Evolutionary conservation across 805 yeast genomes (phyloP).

Genomic region (Candida michaelii): DNA sequence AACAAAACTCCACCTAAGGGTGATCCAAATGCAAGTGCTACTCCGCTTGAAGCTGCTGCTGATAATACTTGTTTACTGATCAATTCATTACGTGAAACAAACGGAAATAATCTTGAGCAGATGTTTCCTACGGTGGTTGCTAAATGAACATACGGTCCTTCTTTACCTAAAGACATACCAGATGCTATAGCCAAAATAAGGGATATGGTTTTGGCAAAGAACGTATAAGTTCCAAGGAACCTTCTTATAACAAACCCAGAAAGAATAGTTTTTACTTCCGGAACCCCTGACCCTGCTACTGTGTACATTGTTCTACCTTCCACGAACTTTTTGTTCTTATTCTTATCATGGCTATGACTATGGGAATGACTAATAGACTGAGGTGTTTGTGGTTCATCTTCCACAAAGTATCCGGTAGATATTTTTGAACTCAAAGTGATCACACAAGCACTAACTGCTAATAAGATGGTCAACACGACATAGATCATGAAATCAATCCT

Average conservation of each 20-base stretch:
- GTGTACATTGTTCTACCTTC: conserved; percentile 39
- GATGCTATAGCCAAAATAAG: conserved; percentile 55
- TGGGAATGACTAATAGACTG: too few species aligned
- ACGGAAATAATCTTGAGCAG: conserved; percentile 45
- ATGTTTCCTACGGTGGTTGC: conserved; percentile 61
- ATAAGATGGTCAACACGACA: conserved; percentile 32
- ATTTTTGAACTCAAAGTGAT: conserved; percentile 49
- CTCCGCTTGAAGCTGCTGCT: conserved; percentile 60
- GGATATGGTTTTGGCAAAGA: conserved; percentile 48
- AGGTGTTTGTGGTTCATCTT: background rate
- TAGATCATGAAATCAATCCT: conserved; percentile 37
- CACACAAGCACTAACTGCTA: conserved; percentile 46
- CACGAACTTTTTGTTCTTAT: background rate
- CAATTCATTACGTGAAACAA: conserved; percentile 47
- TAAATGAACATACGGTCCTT: conserved; percentile 62
- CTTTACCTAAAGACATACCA: conserved; percentile 58
- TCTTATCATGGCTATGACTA: background rate
- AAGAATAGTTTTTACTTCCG: conserved; percentile 59
- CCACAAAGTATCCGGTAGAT: conserved; percentile 17
- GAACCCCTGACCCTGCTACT: conserved; percentile 61
- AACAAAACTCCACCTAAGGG: conserved; percentile 61
- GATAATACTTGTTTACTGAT: conserved; percentile 53
- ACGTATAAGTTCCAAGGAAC: conserved; percentile 52
- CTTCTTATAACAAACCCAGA: conserved; percentile 58
- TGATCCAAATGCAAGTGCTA: conserved; percentile 60